These are phyloP conservation scores for Auriscalpium orientale DNA, from an alignment of 768 basidiomycete genomes.

Conservation along the genomic window DNA sequence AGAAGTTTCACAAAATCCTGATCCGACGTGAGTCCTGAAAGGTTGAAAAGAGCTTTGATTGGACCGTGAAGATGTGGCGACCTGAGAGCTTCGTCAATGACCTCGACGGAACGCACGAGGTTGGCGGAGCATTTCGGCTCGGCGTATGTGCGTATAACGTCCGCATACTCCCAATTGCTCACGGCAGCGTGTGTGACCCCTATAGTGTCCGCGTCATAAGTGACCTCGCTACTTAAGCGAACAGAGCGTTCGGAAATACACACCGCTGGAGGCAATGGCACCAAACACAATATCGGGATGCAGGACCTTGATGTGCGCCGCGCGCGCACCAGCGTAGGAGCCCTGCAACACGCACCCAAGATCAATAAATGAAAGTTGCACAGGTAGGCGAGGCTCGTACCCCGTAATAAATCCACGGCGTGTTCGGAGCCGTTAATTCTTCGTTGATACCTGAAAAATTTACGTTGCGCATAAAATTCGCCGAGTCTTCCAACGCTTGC, in stretches of 20 bases:
- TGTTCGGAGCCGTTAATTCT: constrained; percentile 61
- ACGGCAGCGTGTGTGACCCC: constrained; percentile 81
- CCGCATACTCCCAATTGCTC: constrained; percentile 84
- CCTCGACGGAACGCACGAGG: constrained; percentile 48
- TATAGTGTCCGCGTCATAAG: constrained; percentile 19
- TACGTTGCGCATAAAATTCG: constrained; percentile 81
- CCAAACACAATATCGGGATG: constrained; percentile 87
- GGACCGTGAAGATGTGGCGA: constrained; percentile 35
- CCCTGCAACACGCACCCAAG: background rate
- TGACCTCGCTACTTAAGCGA: background rate
- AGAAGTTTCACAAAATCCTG: constrained; percentile 73
- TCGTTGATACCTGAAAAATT: constrained; percentile 64
- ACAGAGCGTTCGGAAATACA: constrained; percentile 12
- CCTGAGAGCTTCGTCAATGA: constrained; percentile 57
- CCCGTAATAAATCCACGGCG: constrained; percentile 92
- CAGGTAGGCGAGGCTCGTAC: constrained; percentile 33
- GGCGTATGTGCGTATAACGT: constrained; percentile 67
- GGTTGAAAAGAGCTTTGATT: constrained; percentile 75
- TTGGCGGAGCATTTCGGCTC: constrained; percentile 56
- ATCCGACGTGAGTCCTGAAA: constrained; percentile 57
- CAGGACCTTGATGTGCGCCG: constrained; percentile 84
- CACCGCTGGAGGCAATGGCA: constrained; percentile 82
- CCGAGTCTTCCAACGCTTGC: constrained; percentile 86
- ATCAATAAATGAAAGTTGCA: background rate
- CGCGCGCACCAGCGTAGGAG: constrained; percentile 72